Evolutionary conservation across 768 basidiomycete genomes (phyloP), one percentile per base, ranked within the genome.

Genomic region (Podaxis mareebaensis): DNA sequence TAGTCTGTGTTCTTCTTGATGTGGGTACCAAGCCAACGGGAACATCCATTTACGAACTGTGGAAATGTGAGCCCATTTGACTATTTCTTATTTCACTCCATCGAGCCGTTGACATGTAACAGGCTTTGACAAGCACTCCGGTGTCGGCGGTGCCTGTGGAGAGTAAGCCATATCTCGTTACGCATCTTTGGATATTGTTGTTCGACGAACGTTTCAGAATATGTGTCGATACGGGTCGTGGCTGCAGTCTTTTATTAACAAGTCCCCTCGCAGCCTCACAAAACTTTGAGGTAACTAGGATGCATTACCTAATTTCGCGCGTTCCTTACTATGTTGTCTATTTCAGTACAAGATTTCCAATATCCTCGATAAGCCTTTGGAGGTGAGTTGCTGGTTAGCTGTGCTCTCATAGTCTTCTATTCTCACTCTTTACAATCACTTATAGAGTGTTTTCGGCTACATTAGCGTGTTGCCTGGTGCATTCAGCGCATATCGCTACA

Each of bases 11-110:
- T 63, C 85, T 98, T 42, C 84, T 98, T 65, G 96, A 98, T 73
- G 96, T 98, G 49, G 96, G 96, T 38, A 98, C 96, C 36, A 95
- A 96, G 73, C 96, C 96, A 2, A 95, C 93, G 11, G 87, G 92
- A 22, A 96, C 94, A 28, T 94, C 93, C 5, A 94, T 98, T 66
- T 98, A 98, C 72, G 92, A 97, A 66, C 87, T 98, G 33, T 98
- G 95, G 95, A 97, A 97, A 84, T 93, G 92, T 80, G 60, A 26
- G 76, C 60, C 4, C 33, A 38, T 44, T 75, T 28, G 65, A 51
- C 40, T 28, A 28, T 28, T 52, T 15, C 26, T 51, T 24, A 17
- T 48, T 28, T 38, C n/a, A 48, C 17, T 40, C 26, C 63, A 51
- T 11, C 33, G n/a, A 54, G 3, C 24, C 15, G n/a, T 24, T 6